These are phyloP conservation scores for Cucumis hystrix DNA, from an alignment of 306 rosid species.

Conservation along the genomic window DNA sequence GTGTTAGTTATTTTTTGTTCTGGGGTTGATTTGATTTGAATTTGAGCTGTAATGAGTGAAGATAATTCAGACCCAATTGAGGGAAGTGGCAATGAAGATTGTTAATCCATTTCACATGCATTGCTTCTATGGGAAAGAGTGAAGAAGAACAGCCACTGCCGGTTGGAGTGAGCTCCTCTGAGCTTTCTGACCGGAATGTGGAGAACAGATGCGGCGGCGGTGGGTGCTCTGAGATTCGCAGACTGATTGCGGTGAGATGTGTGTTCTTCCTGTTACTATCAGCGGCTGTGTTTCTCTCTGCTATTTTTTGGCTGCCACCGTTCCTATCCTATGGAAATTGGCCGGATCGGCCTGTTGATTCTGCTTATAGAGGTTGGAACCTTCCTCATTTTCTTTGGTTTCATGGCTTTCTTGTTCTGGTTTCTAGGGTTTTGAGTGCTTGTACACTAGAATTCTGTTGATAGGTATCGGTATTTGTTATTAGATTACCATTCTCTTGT, in stretches of 20 bases:
- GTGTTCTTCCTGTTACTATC: constrained; percentile 45
- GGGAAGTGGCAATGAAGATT: constrained; percentile 22
- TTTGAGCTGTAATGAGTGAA: neutral
- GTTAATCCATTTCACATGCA: constrained; percentile 23
- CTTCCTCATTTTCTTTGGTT: neutral
- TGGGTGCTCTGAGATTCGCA: constrained; percentile 30
- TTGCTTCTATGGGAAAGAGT: constrained; percentile 68
- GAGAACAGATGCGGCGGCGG: constrained; percentile 33
- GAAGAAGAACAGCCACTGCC: constrained; percentile 42
- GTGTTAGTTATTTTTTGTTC: neutral
- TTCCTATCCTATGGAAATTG: constrained; percentile 48
- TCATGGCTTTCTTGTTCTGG: neutral
- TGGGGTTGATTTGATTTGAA: neutral
- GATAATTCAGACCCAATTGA: constrained; percentile 9
- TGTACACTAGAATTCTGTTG: constrained; percentile 21
- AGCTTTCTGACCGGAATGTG: constrained; percentile 32
- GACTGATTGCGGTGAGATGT: constrained; percentile 51
- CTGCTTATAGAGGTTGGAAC: constrained; percentile 43
- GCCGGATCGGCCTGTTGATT: constrained; percentile 29
- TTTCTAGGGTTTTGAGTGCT: constrained; percentile 9
- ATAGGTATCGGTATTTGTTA: neutral
- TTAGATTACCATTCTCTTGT: neutral
- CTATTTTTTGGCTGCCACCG: constrained; percentile 81
- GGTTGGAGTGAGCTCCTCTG: constrained; percentile 17
- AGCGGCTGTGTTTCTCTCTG: constrained; percentile 58